phyloP scores from a whole-genome alignment of 768 basidiomycete genomes.

The Obba rivulosa region DNA sequence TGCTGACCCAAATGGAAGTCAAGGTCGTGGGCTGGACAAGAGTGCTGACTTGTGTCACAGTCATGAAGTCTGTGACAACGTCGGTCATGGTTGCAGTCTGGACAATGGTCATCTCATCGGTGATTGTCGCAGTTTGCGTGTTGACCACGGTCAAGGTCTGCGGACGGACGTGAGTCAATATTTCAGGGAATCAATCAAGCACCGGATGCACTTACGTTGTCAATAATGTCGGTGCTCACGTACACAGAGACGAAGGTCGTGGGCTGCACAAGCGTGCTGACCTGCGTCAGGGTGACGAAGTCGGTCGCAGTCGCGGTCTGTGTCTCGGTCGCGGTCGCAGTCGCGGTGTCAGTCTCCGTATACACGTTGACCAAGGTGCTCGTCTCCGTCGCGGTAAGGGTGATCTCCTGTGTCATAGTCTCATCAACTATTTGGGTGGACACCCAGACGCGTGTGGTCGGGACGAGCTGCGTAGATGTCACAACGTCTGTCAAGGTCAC shows the following conservation, averaged over 20 bases:
- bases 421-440: constrained; percentile 61
- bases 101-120: constrained; percentile 29
- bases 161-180: constrained; percentile 4
- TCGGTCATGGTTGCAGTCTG: constrained; percentile 47
- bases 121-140: constrained; percentile 31
- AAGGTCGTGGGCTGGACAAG: constrained; percentile 52
- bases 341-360: constrained; percentile 36
- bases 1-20: constrained; percentile 48
- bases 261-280: constrained; percentile 48
- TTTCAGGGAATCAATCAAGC: neutral
- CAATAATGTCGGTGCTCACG: constrained; percentile 51
- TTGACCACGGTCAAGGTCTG: constrained; percentile 55
- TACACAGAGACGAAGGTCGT: constrained; percentile 52
- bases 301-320: constrained; percentile 48
- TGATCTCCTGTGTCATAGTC: constrained; percentile 46
- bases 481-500: constrained; percentile 15
- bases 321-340: constrained; percentile 28
- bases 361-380: constrained; percentile 50
- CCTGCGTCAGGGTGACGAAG: constrained; percentile 48
- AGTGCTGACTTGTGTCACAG: constrained; percentile 49
- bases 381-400: constrained; percentile 59
- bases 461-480: constrained; percentile 41
- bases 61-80: constrained; percentile 45
- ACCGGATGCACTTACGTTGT: constrained; percentile 44
- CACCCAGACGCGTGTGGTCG: constrained; percentile 62